A percentile compares a stretch with the other conserved stretches of the same genome.
Evolutionary conservation across 176 grass and related monocot species (phyloP).

Genomic region (Coix lacrymajobi): DNA sequence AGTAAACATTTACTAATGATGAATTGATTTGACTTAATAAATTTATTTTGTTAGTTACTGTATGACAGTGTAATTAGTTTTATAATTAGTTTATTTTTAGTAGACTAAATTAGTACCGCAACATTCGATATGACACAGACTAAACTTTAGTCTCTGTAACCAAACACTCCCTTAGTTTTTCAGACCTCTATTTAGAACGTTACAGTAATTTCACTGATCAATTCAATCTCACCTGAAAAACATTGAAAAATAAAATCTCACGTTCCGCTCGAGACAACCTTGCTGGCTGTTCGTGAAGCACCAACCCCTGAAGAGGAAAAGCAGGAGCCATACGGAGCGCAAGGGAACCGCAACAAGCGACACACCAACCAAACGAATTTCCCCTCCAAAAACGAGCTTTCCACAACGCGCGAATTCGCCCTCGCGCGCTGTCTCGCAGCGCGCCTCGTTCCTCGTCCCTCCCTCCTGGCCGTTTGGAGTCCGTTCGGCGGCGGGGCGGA

Average conservation of each 20-base stretch:
- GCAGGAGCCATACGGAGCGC: background rate
- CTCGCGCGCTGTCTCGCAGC: background rate
- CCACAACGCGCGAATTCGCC: background rate
- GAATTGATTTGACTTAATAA: too few relatives aligned
- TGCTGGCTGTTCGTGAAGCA: background rate
- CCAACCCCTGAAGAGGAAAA: background rate
- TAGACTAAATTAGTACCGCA: too few relatives aligned
- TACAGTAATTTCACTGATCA: too few relatives aligned
- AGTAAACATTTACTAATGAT: too few relatives aligned
- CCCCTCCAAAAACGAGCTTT: conserved; percentile 7
- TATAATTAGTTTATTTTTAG: too few relatives aligned
- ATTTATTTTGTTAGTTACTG: too few relatives aligned
- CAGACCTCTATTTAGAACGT: too few relatives aligned
- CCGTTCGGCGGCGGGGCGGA: background rate
- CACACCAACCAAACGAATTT: conserved; percentile 16
- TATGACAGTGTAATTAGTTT: too few relatives aligned
- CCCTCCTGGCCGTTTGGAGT: background rate
- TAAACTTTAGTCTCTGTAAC: too few relatives aligned
- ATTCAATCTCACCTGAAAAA: background rate
- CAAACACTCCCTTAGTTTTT: too few relatives aligned
- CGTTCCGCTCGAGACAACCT: background rate
- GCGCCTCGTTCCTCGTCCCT: background rate
- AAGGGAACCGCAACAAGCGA: background rate
- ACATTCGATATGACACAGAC: too few relatives aligned
- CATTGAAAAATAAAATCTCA: background rate